Evolutionary conservation across 2,329 filamentous ascomycete genomes (phyloP).

Genomic region (Exophiala aquamarina): DNA sequence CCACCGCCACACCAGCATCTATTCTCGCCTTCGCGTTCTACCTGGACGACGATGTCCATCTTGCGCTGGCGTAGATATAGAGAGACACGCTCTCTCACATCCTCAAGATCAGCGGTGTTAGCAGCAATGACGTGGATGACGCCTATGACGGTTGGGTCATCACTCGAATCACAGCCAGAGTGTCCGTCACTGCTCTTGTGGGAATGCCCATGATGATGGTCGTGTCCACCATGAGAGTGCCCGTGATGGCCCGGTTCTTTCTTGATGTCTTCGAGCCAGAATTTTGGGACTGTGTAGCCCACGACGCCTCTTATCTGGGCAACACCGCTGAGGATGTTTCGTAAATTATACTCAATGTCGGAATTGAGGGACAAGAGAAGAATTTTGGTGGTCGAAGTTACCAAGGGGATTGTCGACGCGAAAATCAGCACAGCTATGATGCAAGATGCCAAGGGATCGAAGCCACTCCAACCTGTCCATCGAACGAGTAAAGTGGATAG

Average conservation of each 20-base stretch:
- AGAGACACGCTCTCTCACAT: conserved; percentile 75
- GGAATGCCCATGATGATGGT: conserved; percentile 34
- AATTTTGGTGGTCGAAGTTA: conserved; percentile 78
- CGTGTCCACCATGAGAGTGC: conserved; percentile 32
- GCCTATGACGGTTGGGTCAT: conserved; percentile 62
- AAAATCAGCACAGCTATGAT: conserved; percentile 93
- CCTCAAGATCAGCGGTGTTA: conserved; percentile 71
- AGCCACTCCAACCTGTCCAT: conserved; percentile 85
- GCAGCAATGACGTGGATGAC: conserved; percentile 83
- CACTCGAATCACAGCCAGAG: conserved; percentile 12
- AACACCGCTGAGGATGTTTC: conserved; percentile 81
- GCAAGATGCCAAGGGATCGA: conserved; percentile 91
- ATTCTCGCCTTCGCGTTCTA: conserved; percentile 78
- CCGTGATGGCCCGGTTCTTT: conserved; percentile 30
- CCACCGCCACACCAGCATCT: conserved; percentile 56
- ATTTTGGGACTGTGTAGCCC: conserved; percentile 81
- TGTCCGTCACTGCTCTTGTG: conserved; percentile 31
- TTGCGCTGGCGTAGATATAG: conserved; percentile 68
- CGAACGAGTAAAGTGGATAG: conserved; percentile 86
- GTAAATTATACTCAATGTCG: conserved; percentile 81
- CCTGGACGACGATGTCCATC: conserved; percentile 82
- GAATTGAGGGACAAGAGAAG: conserved; percentile 82
- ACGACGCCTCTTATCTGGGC: conserved; percentile 79
- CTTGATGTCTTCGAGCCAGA: conserved; percentile 71
- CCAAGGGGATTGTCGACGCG: conserved; percentile 83